These are phyloP conservation scores for Geotrichum fermentans DNA, from an alignment of 1,139 yeast species.

Conservation along the genomic window DNA sequence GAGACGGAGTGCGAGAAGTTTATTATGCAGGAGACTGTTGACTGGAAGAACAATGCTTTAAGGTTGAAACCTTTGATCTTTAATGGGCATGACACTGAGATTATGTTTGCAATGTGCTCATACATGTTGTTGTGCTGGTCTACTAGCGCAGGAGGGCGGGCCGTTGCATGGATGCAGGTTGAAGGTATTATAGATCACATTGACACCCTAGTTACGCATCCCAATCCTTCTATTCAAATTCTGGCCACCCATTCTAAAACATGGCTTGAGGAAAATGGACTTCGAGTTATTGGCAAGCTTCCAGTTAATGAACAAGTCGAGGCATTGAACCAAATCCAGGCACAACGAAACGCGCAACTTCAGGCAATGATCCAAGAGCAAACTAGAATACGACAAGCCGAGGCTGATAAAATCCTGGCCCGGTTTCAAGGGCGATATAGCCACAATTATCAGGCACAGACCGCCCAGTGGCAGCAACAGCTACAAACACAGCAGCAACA, in stretches of 20 bases:
- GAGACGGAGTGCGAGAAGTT: background rate
- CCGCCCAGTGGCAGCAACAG: constrained; percentile 7
- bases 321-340: background rate
- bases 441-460: background rate
- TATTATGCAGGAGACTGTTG: background rate
- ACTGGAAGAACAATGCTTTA: background rate
- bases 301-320: background rate
- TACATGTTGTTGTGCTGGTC: background rate
- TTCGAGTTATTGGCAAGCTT: background rate
- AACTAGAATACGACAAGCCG: constrained; percentile 13
- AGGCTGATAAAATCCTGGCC: background rate
- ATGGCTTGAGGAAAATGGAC: background rate
- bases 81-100: background rate
- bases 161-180: background rate
- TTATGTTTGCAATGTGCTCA: background rate
- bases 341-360: constrained; percentile 2
- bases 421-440: background rate
- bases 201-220: background rate
- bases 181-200: background rate
- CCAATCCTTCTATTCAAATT: background rate
- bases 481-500: constrained; percentile 6
- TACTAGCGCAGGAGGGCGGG: background rate
- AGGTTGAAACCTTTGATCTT: background rate
- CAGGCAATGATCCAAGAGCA: background rate
- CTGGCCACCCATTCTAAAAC: background rate